phyloP scores from a whole-genome alignment of 495 filamentous ascomycete genomes.

The Neurospora terricola region DNA sequence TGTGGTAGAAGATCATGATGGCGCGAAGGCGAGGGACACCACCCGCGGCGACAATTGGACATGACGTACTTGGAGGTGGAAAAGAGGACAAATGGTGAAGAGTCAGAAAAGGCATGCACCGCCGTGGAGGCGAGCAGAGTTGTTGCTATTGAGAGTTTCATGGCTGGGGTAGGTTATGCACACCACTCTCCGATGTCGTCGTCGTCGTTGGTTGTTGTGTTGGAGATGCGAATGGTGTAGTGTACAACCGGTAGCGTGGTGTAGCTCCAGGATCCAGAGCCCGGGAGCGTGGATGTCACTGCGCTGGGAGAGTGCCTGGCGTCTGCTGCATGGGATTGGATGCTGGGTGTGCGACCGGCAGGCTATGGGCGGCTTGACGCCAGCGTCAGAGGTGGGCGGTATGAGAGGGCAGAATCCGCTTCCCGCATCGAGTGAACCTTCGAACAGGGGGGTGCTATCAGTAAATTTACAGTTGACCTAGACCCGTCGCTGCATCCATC shows the following conservation, averaged over 20 bases:
- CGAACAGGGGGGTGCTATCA: background rate
- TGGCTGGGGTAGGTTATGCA: conserved; percentile 25
- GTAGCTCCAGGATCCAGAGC: background rate
- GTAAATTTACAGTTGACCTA: background rate
- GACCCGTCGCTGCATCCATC: background rate
- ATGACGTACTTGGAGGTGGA: conserved; percentile 64
- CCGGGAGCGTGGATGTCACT: background rate
- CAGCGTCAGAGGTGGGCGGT: background rate
- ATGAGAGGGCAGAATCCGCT: background rate
- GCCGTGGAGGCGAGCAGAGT: conserved; percentile 52
- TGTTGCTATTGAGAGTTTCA: conserved; percentile 52
- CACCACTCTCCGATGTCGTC: conserved; percentile 3
- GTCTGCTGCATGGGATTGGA: background rate
- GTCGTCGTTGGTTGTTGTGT: conserved; percentile 5
- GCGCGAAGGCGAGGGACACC: background rate
- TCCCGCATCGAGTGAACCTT: background rate
- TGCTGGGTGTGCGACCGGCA: background rate
- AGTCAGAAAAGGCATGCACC: conserved; percentile 66
- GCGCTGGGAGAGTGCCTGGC: background rate
- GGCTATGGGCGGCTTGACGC: background rate
- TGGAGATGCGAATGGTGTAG: conserved; percentile 5
- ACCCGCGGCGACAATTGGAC: background rate
- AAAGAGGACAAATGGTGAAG: conserved; percentile 78
- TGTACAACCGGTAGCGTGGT: background rate
- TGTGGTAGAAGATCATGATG: background rate